Base-by-base conservation (phyloP, 2,329 filamentous ascomycete species). In the Domatiomyces catenatus region DNA sequence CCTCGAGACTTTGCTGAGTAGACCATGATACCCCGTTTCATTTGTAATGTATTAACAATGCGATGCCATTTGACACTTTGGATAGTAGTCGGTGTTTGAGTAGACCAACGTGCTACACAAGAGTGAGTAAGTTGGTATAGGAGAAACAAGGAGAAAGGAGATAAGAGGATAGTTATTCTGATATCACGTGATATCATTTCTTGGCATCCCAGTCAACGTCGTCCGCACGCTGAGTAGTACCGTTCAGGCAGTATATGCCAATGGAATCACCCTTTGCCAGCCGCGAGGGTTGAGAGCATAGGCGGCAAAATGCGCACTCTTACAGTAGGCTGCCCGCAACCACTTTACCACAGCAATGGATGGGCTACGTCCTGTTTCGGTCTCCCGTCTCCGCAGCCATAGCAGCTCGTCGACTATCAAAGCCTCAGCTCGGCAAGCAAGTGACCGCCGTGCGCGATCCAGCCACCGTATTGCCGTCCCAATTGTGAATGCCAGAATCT, bases 401-500 rank as follows among this genome's bases (percentile, higher is more conserved):
- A 47, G 45, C 45, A 26, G 20, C 8, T 47, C 45, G 4, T 47
- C 45, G 45, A 47, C 45, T 8, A 28, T 47, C 45, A 47, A 15
- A 17, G 45, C 20, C 8, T 18, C 45, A 17, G 17, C 10, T 10
- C 10, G 32, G 32, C 32, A 15, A 39, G 15, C 32, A 39, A 39
- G 3, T 15, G 32, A 39, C 15, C 32, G 32, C 10, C 10, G 32
- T 15, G 15, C 32, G 32, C 32, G 32, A 8, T 39, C 32, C 15
- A 12, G 2, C 15, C 32, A 39, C 5, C 32, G 15, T 39, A 2
- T 12, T 15, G 32, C 32, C 2, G 10, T 39, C 12, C 32, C 32
- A 39, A 12, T 39, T 10, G 47, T 58, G n/a, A 53, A 52, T 47
- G 56, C 55, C 10, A 55, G 48, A 19, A 50, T 78, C 12, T 77